Evolutionary conservation across 139 green algal genomes (phyloP).

Genomic region (Chlorella sp.): DNA sequence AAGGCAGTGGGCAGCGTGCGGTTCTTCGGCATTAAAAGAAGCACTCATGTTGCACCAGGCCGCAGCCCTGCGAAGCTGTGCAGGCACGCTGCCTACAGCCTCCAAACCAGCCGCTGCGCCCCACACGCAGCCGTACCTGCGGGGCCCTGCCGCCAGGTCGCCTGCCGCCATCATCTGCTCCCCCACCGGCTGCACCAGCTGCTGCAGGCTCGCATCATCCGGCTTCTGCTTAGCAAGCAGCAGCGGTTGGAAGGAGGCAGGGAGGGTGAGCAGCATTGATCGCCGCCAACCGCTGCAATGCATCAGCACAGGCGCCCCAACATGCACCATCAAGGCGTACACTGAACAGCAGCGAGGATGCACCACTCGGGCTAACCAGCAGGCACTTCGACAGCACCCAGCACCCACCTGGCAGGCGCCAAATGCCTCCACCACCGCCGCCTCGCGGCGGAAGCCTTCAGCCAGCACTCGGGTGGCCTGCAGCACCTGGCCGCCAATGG

Average conservation of each 20-base stretch:
- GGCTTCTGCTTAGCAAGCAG: constrained; percentile 48
- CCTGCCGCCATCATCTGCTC: constrained; percentile 65
- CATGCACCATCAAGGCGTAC: no score
- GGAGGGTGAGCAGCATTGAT: background rate
- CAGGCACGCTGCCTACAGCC: no score
- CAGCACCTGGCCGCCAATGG: constrained; percentile 41
- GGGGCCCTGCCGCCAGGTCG: constrained; percentile 58
- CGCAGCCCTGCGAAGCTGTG: no score
- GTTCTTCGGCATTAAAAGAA: no score
- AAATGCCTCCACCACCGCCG: constrained; percentile 46
- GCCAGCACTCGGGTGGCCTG: constrained; percentile 29
- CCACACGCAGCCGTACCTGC: constrained; percentile 30
- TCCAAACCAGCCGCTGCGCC: background rate
- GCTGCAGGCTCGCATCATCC: constrained; percentile 60
- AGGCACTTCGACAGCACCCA: constrained; percentile 11
- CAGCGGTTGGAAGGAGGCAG: background rate
- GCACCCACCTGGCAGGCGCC: constrained; percentile 43
- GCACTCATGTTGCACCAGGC: no score
- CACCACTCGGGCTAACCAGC: no score
- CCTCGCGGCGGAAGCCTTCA: constrained; percentile 41
- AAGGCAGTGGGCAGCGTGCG: background rate
- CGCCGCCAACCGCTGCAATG: no score
- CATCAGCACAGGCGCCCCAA: no score
- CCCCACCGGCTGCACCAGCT: constrained; percentile 71
- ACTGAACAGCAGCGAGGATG: no score